Evolutionary conservation across 352 stramenopile genomes (phyloP), one percentile per base, ranked within the genome.

Genomic region (Pythium aristosporum): DNA sequence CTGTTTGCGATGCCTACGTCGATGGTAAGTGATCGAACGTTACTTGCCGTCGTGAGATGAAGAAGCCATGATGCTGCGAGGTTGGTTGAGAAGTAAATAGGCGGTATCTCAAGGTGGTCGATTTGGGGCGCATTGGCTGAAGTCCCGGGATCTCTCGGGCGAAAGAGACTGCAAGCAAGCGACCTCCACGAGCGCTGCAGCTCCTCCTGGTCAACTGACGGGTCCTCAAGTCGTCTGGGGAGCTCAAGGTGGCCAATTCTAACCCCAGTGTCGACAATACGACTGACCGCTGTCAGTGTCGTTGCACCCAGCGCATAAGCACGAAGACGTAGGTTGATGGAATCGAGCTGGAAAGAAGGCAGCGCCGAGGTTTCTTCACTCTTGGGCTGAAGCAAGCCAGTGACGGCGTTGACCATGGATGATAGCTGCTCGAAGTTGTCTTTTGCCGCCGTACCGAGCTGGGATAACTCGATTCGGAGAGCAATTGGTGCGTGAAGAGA

Each of bases 401-500:
- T 44, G 16, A 18, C 5, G 6, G 16, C 16, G 39, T 44, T 12
- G 39, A 12, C 39, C 39, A 44, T 20, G 39, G 5, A 5, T 3
- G 39, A 6, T n/a, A 64, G 46, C 2, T 20, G 4, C 16, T 55
- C 34, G 3, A 15, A 16, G 15, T 55, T 34, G 6, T n/a, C n/a
- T n/a, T n/a, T n/a, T n/a, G n/a, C n/a, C 25, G 2, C 3, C 52
- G 23, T 10, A n/a, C 12, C 23, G 21, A 52, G 25, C 34, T 64
- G 46, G 16, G 57, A 57, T 20, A 57, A 64, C 47, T 64, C 47
- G n/a, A 57, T 9, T 42, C 57, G 46, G 8, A 64, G 8, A 12
- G 57, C 36, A 10, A 64, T 48, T 23, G 57, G 25, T 23, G 42
- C 20, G 34, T 18, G 20, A 21, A 55, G 21, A 10, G n/a, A 18